Evolutionary conservation across 2,329 filamentous ascomycete genomes (phyloP).

Genomic region (Aspergillus hortae): DNA sequence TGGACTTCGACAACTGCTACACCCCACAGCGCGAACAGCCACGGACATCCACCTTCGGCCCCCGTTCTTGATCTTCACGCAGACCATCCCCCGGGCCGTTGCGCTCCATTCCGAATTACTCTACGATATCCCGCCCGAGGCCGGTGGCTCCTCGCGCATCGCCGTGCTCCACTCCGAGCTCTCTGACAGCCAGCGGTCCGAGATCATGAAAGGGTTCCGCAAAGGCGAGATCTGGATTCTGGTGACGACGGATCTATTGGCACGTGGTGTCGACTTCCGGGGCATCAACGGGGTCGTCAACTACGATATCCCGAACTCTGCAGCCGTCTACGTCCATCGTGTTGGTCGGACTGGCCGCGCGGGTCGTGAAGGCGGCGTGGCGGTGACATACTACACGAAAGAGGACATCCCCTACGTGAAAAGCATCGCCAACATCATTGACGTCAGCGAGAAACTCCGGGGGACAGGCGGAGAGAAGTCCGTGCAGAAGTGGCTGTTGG

Average conservation of each 20-base stretch:
- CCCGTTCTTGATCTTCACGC: slow-evolving; percentile 92
- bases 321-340: slow-evolving; percentile 87
- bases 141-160: slow-evolving; percentile 78
- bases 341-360: slow-evolving; percentile 88
- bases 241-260: slow-evolving; percentile 90
- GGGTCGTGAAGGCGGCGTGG: slow-evolving; percentile 80
- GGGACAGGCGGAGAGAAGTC: slow-evolving; percentile 51
- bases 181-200: slow-evolving; percentile 68
- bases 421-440: slow-evolving; percentile 89
- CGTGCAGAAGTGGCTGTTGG: slow-evolving; percentile 81
- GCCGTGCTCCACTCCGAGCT: slow-evolving; percentile 88
- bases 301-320: slow-evolving; percentile 92
- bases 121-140: slow-evolving; percentile 88
- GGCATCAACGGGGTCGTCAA: slow-evolving; percentile 96
- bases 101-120: slow-evolving; percentile 85
- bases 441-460: slow-evolving; percentile 70
- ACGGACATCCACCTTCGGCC: slow-evolving; percentile 61
- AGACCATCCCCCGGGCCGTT: slow-evolving; percentile 86
- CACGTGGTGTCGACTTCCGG: slow-evolving; percentile 89
- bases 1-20: slow-evolving; percentile 82
- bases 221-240: slow-evolving; percentile 93
- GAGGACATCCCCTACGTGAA: slow-evolving; percentile 90
- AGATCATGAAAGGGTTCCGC: slow-evolving; percentile 85
- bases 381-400: slow-evolving; percentile 91
- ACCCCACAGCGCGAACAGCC: slow-evolving; percentile 60